These are phyloP conservation scores for Fusarium zealandicum DNA, from an alignment of 2,329 filamentous ascomycete genomes.

Conservation along the genomic window DNA sequence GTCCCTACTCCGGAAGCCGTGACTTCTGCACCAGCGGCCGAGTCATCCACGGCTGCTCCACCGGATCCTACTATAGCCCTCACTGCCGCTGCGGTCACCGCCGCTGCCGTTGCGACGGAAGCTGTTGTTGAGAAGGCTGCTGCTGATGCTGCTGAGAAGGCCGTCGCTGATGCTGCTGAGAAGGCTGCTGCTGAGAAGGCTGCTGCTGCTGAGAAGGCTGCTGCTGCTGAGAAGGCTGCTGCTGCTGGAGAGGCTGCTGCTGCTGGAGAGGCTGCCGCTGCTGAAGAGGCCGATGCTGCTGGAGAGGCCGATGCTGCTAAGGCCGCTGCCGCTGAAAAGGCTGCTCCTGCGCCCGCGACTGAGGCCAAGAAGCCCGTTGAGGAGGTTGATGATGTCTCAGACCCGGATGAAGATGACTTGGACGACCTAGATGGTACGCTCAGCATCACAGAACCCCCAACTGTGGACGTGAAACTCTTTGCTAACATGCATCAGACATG, in stretches of 20 bases:
- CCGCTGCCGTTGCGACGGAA: conserved; percentile 20
- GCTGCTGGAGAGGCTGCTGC: background rate
- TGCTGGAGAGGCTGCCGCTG: conserved; percentile 14
- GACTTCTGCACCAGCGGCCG: conserved; percentile 5
- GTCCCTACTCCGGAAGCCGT: conserved; percentile 7
- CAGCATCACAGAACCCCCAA: background rate
- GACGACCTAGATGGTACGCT: conserved; percentile 84
- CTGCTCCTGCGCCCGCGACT: background rate
- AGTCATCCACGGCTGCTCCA: conserved; percentile 1
- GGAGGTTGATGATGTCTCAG: conserved; percentile 68
- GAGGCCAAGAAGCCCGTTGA: conserved; percentile 11
- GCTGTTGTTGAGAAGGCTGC: conserved; percentile 14
- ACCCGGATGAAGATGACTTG: conserved; percentile 90
- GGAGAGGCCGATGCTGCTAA: conserved; percentile 7
- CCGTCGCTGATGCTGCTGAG: too few species aligned
- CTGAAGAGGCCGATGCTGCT: conserved; percentile 15
- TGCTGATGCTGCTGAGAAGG: too few species aligned
- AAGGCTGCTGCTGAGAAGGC: conserved; percentile 12
- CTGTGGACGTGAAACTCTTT: background rate
- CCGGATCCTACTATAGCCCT: conserved; percentile 12
- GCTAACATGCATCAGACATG: conserved; percentile 68
- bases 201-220: conserved; percentile 17
- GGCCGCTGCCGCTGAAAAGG: conserved; percentile 4
- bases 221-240: conserved; percentile 13
- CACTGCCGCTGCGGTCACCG: conserved; percentile 11